Evolutionary conservation across 345 rosid genomes (phyloP).

Genomic region (Barbarea vulgaris): DNA sequence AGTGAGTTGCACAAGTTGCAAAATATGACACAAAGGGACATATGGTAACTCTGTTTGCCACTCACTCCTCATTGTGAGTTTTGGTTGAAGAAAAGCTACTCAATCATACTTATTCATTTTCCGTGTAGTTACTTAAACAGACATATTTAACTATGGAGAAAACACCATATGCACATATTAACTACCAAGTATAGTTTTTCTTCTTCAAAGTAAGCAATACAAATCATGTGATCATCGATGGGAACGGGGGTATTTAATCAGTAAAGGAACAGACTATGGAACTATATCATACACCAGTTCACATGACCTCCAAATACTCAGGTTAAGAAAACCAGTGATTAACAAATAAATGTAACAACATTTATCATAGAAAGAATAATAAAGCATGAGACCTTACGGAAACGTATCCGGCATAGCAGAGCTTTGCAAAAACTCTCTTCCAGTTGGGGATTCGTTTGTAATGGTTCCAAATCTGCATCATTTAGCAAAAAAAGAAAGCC

Average conservation of each 20-base stretch:
- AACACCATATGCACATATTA: conserved; percentile 1
- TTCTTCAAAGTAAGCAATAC: neutral
- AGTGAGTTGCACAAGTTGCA: neutral
- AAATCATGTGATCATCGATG: neutral
- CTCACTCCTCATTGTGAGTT: neutral
- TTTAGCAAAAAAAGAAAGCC: conserved; percentile 2
- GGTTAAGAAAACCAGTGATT: neutral
- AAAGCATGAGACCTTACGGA: conserved; percentile 97
- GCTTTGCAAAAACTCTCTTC: conserved; percentile 96
- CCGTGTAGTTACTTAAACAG: neutral
- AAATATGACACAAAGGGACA: neutral
- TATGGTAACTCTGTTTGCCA: conserved; percentile 2
- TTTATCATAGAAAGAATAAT: conserved; percentile 37
- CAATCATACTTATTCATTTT: neutral
- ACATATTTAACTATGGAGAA: neutral
- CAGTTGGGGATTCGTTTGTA: conserved; percentile 62
- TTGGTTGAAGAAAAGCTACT: neutral
- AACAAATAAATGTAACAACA: conserved; percentile 16
- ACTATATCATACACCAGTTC: conserved; percentile 13
- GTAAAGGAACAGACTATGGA: neutral
- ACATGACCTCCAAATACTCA: conserved; percentile 9
- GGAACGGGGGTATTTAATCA: neutral
- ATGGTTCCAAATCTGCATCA: conserved; percentile 83
- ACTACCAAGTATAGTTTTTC: neutral
- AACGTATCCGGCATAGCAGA: conserved; percentile 88